phyloP scores from a whole-genome alignment of 2,329 filamentous ascomycete genomes.

The Xylaria sp. region DNA sequence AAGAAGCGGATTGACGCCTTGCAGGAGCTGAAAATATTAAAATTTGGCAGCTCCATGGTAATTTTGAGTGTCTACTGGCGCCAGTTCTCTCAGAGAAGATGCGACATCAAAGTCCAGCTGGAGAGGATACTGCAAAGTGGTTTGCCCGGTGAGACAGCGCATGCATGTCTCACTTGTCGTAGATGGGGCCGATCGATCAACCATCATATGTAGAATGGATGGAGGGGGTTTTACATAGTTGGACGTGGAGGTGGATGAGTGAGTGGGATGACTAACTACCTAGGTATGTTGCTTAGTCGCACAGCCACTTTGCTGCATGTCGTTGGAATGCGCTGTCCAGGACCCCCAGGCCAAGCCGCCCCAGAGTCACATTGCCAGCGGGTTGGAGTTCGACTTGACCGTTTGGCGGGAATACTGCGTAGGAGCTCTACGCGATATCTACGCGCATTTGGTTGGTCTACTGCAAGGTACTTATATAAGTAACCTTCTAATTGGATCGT shows the following conservation, averaged over 20 bases:
- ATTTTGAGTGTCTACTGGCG: no score
- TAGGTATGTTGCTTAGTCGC: no score
- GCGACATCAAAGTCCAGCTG: neutral
- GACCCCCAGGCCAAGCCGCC: slow-evolving; percentile 2
- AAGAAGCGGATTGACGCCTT: neutral
- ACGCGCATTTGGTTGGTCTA: neutral
- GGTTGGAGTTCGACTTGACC: neutral
- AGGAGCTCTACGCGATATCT: no score
- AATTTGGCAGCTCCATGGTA: neutral
- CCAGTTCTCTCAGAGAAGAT: neutral
- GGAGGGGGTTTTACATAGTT: no score
- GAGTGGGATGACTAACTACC: neutral
- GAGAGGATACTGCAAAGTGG: neutral
- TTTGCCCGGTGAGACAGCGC: neutral
- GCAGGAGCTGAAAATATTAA: neutral
- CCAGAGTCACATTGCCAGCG: neutral
- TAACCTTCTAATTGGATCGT: neutral
- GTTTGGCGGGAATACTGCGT: neutral
- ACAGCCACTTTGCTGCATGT: neutral
- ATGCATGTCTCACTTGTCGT: neutral
- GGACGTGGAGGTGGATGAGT: no score
- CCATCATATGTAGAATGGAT: neutral
- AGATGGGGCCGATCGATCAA: neutral
- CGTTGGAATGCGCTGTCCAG: neutral
- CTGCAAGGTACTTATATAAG: neutral